phyloP scores from a whole-genome alignment of 768 basidiomycete species.

The Amanita muscaria region DNA sequence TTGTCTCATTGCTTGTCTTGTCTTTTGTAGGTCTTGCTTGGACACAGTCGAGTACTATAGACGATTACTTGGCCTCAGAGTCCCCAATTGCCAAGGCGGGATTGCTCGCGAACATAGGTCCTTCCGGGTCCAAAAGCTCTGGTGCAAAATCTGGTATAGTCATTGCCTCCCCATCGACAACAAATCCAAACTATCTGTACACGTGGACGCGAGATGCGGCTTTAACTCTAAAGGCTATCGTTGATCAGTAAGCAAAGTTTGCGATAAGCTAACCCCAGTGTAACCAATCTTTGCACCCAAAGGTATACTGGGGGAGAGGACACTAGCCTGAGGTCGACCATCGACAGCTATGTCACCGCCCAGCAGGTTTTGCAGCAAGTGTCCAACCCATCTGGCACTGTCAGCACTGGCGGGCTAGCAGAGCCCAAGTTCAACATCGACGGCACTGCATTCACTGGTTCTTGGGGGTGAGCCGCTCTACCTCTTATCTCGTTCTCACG shows the following conservation, averaged over 20 bases:
- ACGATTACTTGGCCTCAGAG: constrained; percentile 6
- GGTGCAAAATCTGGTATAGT: constrained; percentile 42
- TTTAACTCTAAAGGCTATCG: constrained; percentile 45
- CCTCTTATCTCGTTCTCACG: neutral
- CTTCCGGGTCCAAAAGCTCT: constrained; percentile 33
- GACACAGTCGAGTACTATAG: constrained; percentile 1
- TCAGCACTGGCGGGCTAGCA: constrained; percentile 56
- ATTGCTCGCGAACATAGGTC: constrained; percentile 53
- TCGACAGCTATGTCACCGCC: constrained; percentile 47
- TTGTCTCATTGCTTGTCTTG: neutral
- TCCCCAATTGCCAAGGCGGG: constrained; percentile 27
- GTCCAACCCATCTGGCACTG: constrained; percentile 55
- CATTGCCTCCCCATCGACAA: constrained; percentile 39
- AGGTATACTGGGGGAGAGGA: constrained; percentile 43
- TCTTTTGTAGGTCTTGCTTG: neutral
- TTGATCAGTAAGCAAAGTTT: constrained; percentile 30
- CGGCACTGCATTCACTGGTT: constrained; percentile 46
- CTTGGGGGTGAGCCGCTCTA: constrained; percentile 31
- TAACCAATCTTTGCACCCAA: neutral
- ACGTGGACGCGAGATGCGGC: constrained; percentile 68
- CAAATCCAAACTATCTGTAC: constrained; percentile 48
- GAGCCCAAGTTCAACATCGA: constrained; percentile 69
- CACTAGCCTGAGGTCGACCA: constrained; percentile 33
- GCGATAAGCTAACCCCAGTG: neutral
- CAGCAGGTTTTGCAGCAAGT: constrained; percentile 50